phyloP scores from a whole-genome alignment of 305 asterid species.

The Fraxinus angustifolia region DNA sequence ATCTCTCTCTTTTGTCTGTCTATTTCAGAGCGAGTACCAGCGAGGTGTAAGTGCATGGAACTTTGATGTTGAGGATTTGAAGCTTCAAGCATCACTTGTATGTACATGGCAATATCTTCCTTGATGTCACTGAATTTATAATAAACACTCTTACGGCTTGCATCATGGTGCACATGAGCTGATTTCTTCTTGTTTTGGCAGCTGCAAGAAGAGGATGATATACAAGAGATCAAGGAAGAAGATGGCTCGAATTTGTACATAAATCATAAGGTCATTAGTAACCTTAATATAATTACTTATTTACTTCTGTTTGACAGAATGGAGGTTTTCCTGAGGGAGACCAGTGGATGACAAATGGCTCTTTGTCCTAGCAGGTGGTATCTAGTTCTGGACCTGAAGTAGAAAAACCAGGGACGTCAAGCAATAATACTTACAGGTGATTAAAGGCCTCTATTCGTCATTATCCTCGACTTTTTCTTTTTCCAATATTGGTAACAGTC shows the following conservation, averaged over 20 bases:
- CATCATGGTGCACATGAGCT: conserved; percentile 23
- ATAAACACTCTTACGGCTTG: conserved; percentile 6
- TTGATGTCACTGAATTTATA: background rate
- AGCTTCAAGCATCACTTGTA: conserved; percentile 92
- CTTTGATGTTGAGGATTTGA: conserved; percentile 92
- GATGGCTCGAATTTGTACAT: conserved; percentile 35
- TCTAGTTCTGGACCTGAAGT: background rate
- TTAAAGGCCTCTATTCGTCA: background rate
- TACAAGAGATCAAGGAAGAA: conserved; percentile 67
- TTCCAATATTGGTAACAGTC: background rate
- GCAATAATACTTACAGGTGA: conserved; percentile 4
- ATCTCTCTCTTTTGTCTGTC: conserved; percentile 7
- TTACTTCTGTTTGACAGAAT: background rate
- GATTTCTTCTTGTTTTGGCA: conserved; percentile 34
- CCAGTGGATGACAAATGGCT: background rate
- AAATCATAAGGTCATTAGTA: conserved; percentile 47
- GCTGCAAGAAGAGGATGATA: conserved; percentile 83
- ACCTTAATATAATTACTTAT: background rate
- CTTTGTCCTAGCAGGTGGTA: background rate
- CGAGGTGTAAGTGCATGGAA: conserved; percentile 99
- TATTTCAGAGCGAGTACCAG: conserved; percentile 90
- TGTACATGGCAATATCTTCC: conserved; percentile 15
- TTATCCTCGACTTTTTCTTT: background rate
- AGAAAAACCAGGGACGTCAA: conserved; percentile 6
- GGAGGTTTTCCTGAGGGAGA: conserved; percentile 2